Conservation (phyloP, 2,329 filamentous ascomycete species). For the Penicillium capsulatum region DNA sequence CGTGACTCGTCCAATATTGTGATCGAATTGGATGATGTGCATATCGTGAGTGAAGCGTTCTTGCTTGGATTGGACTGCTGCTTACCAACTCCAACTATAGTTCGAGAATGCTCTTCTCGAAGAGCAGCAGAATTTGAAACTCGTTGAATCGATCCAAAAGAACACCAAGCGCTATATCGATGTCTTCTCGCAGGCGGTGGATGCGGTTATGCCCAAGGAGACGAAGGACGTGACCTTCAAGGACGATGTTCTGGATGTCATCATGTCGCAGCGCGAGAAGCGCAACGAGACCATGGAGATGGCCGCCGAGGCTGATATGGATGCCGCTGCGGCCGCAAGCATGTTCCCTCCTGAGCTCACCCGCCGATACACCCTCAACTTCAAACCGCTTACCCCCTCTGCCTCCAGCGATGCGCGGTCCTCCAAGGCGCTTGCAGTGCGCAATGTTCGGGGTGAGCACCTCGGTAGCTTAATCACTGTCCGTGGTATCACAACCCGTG, state of each 20-base stretch:
- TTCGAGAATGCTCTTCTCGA: constrained; percentile 71
- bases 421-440: constrained; percentile 73
- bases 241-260: constrained; percentile 92
- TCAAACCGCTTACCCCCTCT: constrained; percentile 81
- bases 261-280: constrained; percentile 85
- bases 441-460: constrained; percentile 88
- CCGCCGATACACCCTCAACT: constrained; percentile 89
- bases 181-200: constrained; percentile 80
- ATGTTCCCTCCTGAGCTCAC: constrained; percentile 90
- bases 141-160: constrained; percentile 74
- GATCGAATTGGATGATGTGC: constrained; percentile 85
- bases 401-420: constrained; percentile 58
- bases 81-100: constrained; percentile 40
- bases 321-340: constrained; percentile 63
- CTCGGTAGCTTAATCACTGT: constrained; percentile 91
- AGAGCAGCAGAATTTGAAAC: constrained; percentile 61
- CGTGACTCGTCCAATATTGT: constrained; percentile 70
- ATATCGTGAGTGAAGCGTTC: constrained; percentile 52
- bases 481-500: constrained; percentile 86
- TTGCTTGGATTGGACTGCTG: neutral
- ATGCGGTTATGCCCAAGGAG: constrained; percentile 77
- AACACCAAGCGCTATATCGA: constrained; percentile 97
- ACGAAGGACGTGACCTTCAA: constrained; percentile 85
- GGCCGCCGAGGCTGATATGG: constrained; percentile 61
- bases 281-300: constrained; percentile 74